phyloP scores from a whole-genome alignment of 1,139 yeast genomes.

The Fermentozyma sake region DNA sequence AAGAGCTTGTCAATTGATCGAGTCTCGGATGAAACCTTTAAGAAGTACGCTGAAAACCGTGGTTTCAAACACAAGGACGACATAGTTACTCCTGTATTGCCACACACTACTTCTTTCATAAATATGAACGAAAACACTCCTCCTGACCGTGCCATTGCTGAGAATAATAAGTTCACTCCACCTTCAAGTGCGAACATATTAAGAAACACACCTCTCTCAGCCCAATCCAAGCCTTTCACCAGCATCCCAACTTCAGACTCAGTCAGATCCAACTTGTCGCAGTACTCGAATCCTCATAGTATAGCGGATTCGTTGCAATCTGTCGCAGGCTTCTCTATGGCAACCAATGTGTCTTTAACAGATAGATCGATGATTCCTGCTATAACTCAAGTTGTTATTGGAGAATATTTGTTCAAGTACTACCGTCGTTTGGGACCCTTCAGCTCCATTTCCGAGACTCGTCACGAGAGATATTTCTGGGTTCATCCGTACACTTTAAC shows the following conservation, averaged over 20 bases:
- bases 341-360: slow-evolving; percentile 66
- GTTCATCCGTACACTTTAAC: slow-evolving; percentile 92
- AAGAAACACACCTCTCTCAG: slow-evolving; percentile 10
- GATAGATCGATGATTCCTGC: slow-evolving; percentile 81
- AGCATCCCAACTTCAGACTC: slow-evolving; percentile 20
- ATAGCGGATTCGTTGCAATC: slow-evolving; percentile 30
- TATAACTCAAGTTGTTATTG: slow-evolving; percentile 87
- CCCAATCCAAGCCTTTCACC: slow-evolving; percentile 1
- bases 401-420: slow-evolving; percentile 85
- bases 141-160: slow-evolving; percentile 6
- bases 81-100: slow-evolving; percentile 13
- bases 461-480: slow-evolving; percentile 96
- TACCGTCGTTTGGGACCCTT: slow-evolving; percentile 75
- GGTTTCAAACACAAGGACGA: slow-evolving; percentile 36
- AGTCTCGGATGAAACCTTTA: slow-evolving; percentile 42
- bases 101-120: slow-evolving; percentile 8
- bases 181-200: slow-evolving; percentile 11
- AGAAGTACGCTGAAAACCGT: slow-evolving; percentile 43
- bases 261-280: slow-evolving; percentile 30
- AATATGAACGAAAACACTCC: slow-evolving; percentile 6
- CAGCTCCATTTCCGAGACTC: slow-evolving; percentile 67
- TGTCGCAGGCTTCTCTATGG: slow-evolving; percentile 47
- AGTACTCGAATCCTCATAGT: slow-evolving; percentile 24
- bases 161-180: slow-evolving; percentile 10
- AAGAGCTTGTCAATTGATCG: slow-evolving; percentile 42